Base-by-base conservation (phyloP, 441 rosid species). In the Sinapis alba region DNA sequence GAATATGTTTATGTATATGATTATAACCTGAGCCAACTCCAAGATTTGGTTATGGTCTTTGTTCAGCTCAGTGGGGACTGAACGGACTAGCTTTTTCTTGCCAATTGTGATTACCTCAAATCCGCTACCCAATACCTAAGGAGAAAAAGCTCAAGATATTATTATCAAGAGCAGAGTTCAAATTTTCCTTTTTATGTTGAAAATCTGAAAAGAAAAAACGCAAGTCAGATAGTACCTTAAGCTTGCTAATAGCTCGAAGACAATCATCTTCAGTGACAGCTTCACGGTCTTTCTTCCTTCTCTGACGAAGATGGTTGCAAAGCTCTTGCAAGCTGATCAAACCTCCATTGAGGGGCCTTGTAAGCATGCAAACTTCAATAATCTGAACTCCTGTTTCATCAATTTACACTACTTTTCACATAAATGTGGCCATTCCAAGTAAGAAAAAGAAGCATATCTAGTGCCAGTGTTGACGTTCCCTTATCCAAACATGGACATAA, bases 251-350 rank as follows among this genome's bases (percentile, higher is more conserved):
- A 65, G 97, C 97, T 30, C 97, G 97, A 82, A 95, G 85, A 77
- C 99, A 93, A 63, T 95, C 99, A 82, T 92, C 99, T 82, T 92
- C 98, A n/a, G 97, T 88, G 12, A 91, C 86, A 70, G 89, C 91
- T 80, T 87, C 99, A 72, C 97, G 91, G 11, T 85, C 95, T 78
- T 84, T 85, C 69, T 84, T 95, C 75, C 92, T 83, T 75, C 83
- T 89, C 62, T 82, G 94, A 28, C 89, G 84, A 71, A 95, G 96
- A 74, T 92, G 82, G 77, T 74, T 82, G 77, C 96, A 93, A 9
- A 95, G 89, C 71, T 92, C 98, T 69, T 87, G 93, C 68, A 92
- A 84, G 79, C 86, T 85, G 90, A 92, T 95, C 78, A 95, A 80
- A 67, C 96, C 99, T 83, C 97, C 97, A 81, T 92, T 92, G 30